phyloP scores from a whole-genome alignment of 345 rosid genomes.

The Schrenkiella parvula region DNA sequence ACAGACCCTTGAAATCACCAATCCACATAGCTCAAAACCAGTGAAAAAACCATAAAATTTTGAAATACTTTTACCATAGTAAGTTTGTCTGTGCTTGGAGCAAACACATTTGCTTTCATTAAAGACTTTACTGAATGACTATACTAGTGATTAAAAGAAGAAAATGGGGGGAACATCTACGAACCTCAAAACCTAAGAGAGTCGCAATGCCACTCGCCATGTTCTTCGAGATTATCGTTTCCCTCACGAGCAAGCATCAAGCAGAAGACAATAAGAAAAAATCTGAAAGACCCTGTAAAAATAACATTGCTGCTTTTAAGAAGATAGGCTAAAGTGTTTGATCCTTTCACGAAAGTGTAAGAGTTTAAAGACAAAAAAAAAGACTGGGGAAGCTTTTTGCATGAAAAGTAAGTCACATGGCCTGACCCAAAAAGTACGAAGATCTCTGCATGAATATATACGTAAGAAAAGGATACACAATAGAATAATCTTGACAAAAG shows the following conservation, averaged over 20 bases:
- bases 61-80: constrained; percentile 4
- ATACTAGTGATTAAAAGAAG: not conserved
- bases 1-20: not conserved
- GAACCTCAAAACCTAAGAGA: constrained; percentile 16
- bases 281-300: constrained; percentile 27
- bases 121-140: not conserved
- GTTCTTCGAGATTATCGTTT: constrained; percentile 8
- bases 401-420: constrained; percentile 42
- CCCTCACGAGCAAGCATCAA: constrained; percentile 27
- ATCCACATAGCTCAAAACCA: constrained; percentile 10
- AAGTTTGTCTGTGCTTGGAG: not conserved
- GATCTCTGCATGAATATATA: constrained; percentile 41
- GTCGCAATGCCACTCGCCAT: not conserved
- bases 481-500: constrained; percentile 31
- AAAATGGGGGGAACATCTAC: constrained; percentile 2
- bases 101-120: constrained; percentile 11
- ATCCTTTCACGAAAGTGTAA: constrained; percentile 30
- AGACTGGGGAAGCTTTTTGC: constrained; percentile 34
- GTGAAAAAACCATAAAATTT: not conserved
- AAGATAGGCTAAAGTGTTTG: constrained; percentile 26
- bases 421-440: constrained; percentile 26
- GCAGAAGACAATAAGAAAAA: constrained; percentile 23
- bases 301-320: constrained; percentile 35
- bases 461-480: constrained; percentile 31
- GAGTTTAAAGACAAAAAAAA: constrained; percentile 30